Evolutionary conservation across 176 grass and related monocot species (phyloP).

Genomic region (Triticum turgidum): DNA sequence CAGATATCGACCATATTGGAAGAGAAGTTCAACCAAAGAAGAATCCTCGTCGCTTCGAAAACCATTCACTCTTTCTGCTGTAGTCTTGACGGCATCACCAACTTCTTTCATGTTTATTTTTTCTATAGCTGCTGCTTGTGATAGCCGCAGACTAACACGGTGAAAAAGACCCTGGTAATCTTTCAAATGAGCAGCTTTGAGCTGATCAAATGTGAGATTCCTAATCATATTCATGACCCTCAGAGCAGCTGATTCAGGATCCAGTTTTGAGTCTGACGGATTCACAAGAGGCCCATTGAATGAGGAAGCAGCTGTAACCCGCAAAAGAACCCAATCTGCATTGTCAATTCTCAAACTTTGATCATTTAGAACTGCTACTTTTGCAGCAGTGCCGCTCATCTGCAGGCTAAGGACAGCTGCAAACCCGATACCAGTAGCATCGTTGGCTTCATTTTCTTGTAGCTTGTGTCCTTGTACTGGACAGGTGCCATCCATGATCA

Average conservation of each 20-base stretch:
- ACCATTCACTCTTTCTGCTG: conserved; percentile 61
- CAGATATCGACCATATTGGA: conserved; percentile 80
- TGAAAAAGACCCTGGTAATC: conserved; percentile 79
- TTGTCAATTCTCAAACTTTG: conserved; percentile 53
- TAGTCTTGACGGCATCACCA: conserved; percentile 33
- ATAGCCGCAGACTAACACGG: conserved; percentile 56
- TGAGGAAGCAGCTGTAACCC: conserved; percentile 61
- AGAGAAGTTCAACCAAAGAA: conserved; percentile 71
- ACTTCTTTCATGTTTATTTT: conserved; percentile 1
- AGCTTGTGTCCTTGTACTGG: conserved; percentile 26
- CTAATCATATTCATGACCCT: conserved; percentile 38
- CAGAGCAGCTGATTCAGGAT: conserved; percentile 46
- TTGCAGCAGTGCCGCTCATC: conserved; percentile 27
- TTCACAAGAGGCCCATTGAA: conserved; percentile 60
- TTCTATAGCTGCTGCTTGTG: conserved; percentile 17
- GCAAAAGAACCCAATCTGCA: conserved; percentile 68
- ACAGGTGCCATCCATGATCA: conserved; percentile 67
- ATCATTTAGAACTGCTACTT: conserved; percentile 33
- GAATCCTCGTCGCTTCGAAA: conserved; percentile 74
- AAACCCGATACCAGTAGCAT: conserved; percentile 63
- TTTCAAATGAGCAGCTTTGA: conserved; percentile 65
- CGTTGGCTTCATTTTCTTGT: neutral
- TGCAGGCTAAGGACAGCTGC: conserved; percentile 50
- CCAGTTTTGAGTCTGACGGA: conserved; percentile 61
- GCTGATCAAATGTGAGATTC: conserved; percentile 52